These are phyloP conservation scores for Camellia oleifera DNA, from an alignment of 179 eudicot genomes.

Conservation along the genomic window DNA sequence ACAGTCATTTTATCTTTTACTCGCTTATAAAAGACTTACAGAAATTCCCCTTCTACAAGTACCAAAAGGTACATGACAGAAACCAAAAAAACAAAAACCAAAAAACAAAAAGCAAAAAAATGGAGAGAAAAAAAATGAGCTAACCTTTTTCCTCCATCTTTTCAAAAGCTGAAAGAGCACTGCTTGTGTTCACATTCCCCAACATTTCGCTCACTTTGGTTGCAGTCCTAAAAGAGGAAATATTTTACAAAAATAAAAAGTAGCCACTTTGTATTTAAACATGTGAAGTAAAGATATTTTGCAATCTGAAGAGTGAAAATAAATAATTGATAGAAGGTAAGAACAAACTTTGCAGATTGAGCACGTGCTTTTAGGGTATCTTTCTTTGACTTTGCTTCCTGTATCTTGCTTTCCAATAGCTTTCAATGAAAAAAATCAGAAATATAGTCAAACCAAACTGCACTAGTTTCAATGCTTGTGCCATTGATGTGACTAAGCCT, in stretches of 20 bases:
- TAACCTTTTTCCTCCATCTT: slow-evolving; percentile 98
- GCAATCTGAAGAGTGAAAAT: neutral
- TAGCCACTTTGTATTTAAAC: neutral
- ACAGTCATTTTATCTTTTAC: neutral
- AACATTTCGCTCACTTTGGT: slow-evolving; percentile 92
- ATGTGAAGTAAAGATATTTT: slow-evolving; percentile 9
- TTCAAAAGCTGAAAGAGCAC: slow-evolving; percentile 95
- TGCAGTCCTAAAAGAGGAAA: slow-evolving; percentile 58
- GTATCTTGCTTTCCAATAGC: slow-evolving; percentile 97
- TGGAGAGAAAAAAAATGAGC: neutral
- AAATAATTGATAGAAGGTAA: neutral
- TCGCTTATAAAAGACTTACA: neutral
- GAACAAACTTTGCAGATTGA: slow-evolving; percentile 73
- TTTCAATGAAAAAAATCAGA: slow-evolving; percentile 29
- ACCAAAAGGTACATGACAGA: neutral
- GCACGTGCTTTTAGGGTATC: slow-evolving; percentile 99
- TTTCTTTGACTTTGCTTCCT: slow-evolving; percentile 96
- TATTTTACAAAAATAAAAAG: neutral
- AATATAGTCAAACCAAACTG: slow-evolving; percentile 13
- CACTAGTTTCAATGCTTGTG: neutral
- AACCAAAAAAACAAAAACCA: neutral
- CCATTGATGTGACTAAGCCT: neutral
- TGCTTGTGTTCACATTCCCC: slow-evolving; percentile 92
- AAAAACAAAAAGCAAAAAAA: neutral
- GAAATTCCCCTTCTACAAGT: neutral